Evolutionary conservation across 352 stramenopile genomes (phyloP), one percentile per base, ranked within the genome.

Genomic region (Pythium vanterpoolii): DNA sequence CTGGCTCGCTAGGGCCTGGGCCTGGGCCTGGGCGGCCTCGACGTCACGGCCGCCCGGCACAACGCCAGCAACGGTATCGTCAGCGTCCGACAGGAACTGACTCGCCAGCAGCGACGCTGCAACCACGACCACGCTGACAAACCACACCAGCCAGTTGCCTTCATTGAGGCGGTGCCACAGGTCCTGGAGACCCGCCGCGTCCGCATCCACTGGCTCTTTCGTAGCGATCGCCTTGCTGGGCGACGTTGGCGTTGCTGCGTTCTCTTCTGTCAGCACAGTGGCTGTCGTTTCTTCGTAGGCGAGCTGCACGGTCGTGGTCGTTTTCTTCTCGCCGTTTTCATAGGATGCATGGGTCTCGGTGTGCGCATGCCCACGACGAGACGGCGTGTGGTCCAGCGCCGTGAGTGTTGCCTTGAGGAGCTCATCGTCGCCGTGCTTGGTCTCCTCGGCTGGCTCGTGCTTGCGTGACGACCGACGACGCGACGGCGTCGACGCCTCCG

Each of bases 61-160:
- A 7, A 82, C 61, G 8, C 39, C 45, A 4, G 42, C 52, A 5
- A 28, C 36, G 6, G 28, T 52, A 6, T 69, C 56, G 1, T 75
- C 71, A 1, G 51, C 60, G 42, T 60, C 62, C 14, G 78, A 69
- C 27, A 91, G 49, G 45, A 89, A 55, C 50, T 85, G 74, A 39
- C 76, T 89, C 48, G 72, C 82, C 18, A 86, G 64, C 19, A 89
- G 69, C 38, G 82, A 91, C 4, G 69, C 74, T 13, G 87, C 59
- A n/a, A 93, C 80, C 24, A 85, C 74, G 3, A 72, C 70, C n/a
- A 88, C 73, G 64, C 79, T 90, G 54, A 86, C 42, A 40, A 91
- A 73, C 39, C 81, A 87, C 54, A 79, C 64, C 39, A 90, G 53
- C 72, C 79, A 89, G 28, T 73, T 77, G 56, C 68, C 71, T 57